phyloP scores from a whole-genome alignment of 768 basidiomycete species.

The Serendipita vermifera region DNA sequence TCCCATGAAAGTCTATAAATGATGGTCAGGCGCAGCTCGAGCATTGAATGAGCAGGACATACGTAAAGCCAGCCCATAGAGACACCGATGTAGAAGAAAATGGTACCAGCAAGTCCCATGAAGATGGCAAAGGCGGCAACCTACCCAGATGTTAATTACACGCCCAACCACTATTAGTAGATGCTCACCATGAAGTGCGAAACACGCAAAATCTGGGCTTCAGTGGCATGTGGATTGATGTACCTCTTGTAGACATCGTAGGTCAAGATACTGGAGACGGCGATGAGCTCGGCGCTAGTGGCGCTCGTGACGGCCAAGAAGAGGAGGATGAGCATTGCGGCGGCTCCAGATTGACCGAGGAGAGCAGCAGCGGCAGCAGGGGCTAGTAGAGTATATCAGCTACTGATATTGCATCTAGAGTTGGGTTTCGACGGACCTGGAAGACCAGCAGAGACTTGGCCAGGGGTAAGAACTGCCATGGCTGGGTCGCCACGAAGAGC shows the following conservation, averaged over 20 bases:
- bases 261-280: slow-evolving; percentile 69
- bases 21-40: not conserved
- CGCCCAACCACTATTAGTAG: not conserved
- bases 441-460: slow-evolving; percentile 77
- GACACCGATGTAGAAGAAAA: slow-evolving; percentile 83
- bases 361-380: slow-evolving; percentile 73
- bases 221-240: slow-evolving; percentile 70
- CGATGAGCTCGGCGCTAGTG: slow-evolving; percentile 82
- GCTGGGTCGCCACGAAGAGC: slow-evolving; percentile 50
- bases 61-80: slow-evolving; percentile 92
- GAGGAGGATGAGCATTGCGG: slow-evolving; percentile 62
- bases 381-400: slow-evolving; percentile 20
- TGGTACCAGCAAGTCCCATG: slow-evolving; percentile 70
- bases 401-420: not conserved
- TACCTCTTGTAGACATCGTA: slow-evolving; percentile 81
- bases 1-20: slow-evolving; percentile 43
- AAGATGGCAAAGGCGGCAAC: slow-evolving; percentile 58
- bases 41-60: slow-evolving; percentile 20
- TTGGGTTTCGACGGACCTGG: slow-evolving; percentile 28
- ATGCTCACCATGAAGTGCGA: slow-evolving; percentile 49
- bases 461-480: slow-evolving; percentile 32
- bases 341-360: slow-evolving; percentile 67
- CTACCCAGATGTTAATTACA: slow-evolving; percentile 21
- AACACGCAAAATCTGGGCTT: slow-evolving; percentile 52
- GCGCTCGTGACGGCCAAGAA: slow-evolving; percentile 83